Evolutionary conservation across 1,139 yeast species (phyloP).

Genomic region (Geotrichum fermentans): DNA sequence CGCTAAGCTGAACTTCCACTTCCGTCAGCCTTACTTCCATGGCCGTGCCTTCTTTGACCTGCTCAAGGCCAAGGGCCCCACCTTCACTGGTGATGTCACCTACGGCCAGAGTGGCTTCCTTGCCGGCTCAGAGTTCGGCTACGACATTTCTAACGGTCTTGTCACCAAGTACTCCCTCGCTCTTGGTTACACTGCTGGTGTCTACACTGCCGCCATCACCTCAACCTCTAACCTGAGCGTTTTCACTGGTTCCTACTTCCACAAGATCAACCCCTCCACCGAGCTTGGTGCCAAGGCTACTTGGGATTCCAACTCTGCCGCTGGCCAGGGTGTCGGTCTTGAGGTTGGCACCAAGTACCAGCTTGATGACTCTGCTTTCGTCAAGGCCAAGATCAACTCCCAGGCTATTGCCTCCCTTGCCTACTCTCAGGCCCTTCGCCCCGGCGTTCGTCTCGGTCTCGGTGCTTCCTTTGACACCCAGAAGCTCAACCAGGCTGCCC

Average conservation of each 20-base stretch:
- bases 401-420: conserved; percentile 92
- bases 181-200: conserved; percentile 85
- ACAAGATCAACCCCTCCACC: conserved; percentile 82
- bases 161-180: conserved; percentile 93
- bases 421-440: conserved; percentile 92
- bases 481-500: conserved; percentile 95
- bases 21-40: conserved; percentile 87
- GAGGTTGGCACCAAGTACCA: conserved; percentile 96
- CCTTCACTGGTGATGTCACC: conserved; percentile 90
- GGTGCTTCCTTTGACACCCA: conserved; percentile 97
- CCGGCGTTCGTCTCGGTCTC: conserved; percentile 95
- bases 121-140: conserved; percentile 96
- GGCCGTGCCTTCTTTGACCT: conserved; percentile 95
- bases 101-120: conserved; percentile 95
- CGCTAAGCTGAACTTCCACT: conserved; percentile 87
- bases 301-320: conserved; percentile 81
- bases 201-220: conserved; percentile 82
- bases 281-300: conserved; percentile 98
- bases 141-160: conserved; percentile 88
- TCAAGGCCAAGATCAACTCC: conserved; percentile 96
- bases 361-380: conserved; percentile 80
- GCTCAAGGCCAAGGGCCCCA: conserved; percentile 73
- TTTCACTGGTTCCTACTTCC: conserved; percentile 95
- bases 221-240: conserved; percentile 87
- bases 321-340: conserved; percentile 61